These are phyloP conservation scores for Pyrenochaeta sp. DNA, from an alignment of 2,329 filamentous ascomycete genomes.

Conservation along the genomic window DNA sequence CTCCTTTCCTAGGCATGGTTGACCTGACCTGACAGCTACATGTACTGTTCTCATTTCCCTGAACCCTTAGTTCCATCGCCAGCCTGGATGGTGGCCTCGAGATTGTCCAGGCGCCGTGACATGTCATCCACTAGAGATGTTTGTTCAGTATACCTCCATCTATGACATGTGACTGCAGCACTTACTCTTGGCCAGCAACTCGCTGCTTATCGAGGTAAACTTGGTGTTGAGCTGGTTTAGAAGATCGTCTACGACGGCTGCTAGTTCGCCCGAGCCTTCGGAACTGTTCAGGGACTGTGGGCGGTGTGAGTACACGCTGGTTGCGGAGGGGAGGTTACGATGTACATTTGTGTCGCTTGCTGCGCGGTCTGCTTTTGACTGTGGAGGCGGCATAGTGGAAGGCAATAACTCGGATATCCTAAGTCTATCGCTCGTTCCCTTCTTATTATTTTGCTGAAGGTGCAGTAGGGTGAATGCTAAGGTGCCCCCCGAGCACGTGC, in stretches of 20 bases:
- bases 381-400: slow-evolving; percentile 29
- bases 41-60: too few species aligned
- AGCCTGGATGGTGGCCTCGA: slow-evolving; percentile 75
- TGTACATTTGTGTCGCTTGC: slow-evolving; percentile 31
- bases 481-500: slow-evolving; percentile 25
- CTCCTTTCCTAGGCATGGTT: too few species aligned
- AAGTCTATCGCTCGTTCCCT: too few species aligned
- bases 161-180: slow-evolving; percentile 24
- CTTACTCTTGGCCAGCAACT: slow-evolving; percentile 88
- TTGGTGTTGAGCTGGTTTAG: slow-evolving; percentile 84
- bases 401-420: too few species aligned
- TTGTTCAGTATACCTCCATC: too few species aligned
- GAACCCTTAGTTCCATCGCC: slow-evolving; percentile 52
- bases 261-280: slow-evolving; percentile 66
- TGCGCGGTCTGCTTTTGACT: slow-evolving; percentile 25
- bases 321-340: too few species aligned
- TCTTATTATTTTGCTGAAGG: too few species aligned
- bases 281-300: slow-evolving; percentile 24
- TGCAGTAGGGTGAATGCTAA: slow-evolving; percentile 17
- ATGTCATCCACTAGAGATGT: slow-evolving; percentile 91
- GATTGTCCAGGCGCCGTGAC: slow-evolving; percentile 81
- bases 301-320: slow-evolving; percentile 4
- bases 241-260: slow-evolving; percentile 83
- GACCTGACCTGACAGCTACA: too few species aligned
- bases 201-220: slow-evolving; percentile 82